Evolutionary conservation across 192 early-diverging fungal genomes (phyloP), one percentile per base, ranked within the genome.

Genomic region (Chytriomyces confervae): DNA sequence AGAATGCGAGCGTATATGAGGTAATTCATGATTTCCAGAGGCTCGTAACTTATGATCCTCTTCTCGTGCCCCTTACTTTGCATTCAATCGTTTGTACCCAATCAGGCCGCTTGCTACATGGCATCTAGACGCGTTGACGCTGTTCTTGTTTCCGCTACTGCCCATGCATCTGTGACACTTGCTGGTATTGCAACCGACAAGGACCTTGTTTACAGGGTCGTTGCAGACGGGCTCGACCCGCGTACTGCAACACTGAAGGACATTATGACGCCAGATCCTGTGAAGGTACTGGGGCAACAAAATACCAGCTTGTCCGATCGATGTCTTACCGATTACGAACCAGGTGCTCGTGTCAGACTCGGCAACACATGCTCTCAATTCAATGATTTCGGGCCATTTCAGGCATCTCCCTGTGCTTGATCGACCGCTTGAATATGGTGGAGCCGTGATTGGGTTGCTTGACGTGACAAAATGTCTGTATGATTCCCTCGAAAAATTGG

Each of bases 101-200:
- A 9, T 46, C 27, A 88, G 72, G 83, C 84, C 7, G 86, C 85
- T 23, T 85, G 84, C 18, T 82, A 86, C 69, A 97, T 99, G 97
- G 97, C 97, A 4, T 96, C 96, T 13, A 97, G 97, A 85, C 89
- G 97, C 36, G 90, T 92, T 7, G 96, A 97, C 81, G 94, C 94
- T 77, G 94, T 98, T 47, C 89, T 98, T 5, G 46, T 49, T 16
- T 13, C 46, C 10, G 67, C 13, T 27, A 46, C 43, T 69, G 43
- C n/a, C 43, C 47, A 27, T 16, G 11, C 29, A 36, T 11, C 18
- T 5, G 13, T 47, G 11, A 16, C 67, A 27, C 67, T 99, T 76
- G 85, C 89, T 5, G 97, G 97, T 44, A 99, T 99, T 74, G 92
- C 98, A 75, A 99, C 97, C 2, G 97, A 96, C 71, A 99, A 98